Base-by-base conservation (phyloP, 257 asterid genomes). In the Anisodus acutangulus region DNA sequence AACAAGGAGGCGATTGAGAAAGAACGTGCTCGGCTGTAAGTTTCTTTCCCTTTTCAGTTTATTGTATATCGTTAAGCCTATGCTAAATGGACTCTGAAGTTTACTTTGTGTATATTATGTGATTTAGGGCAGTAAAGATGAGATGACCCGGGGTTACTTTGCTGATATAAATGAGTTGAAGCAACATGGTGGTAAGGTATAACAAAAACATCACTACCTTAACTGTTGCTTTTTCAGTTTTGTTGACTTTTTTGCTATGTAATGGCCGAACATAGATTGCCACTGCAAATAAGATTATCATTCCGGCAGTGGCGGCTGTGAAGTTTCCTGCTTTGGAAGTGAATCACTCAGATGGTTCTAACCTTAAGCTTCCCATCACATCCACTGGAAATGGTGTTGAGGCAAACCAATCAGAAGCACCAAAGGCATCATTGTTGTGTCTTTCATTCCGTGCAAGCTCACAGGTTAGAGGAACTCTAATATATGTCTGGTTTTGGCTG, bases 1-100 rank as follows among this genome's bases (percentile, higher is more conserved):
- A 92, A 85, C 88, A 92, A 95, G 93, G 89, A 88, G 83, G 98
- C 94, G 9, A 88, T 93, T 64, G 94, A 90, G 93, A 91, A 88
- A 84, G 97, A 92, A 87, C 95, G 97, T 74, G 97, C 93, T 84
- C 89, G 98, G 88, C 89, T 97, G 99, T 97, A 92, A 93, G 98
- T 90, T 82, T 70, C 62, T 67, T 66, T 59, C 66, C n/a, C 26
- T 15, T 26, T 64, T 6, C 55, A 53, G 11, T 17, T 37, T 43
- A 19, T 47, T 19, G 59, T 47, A 39, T 47, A 4, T n/a, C 3
- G 4, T 76, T 53, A 11, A 76, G 22, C 47, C 26, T 76, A 6
- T 5, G 3, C 0, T 10, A 76, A 74, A 76, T 53, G 4, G 81
- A 76, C 15, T 26, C 81, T 76, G 81, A 76, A 26, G 41, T 76